Percentiles rank a stretch among this genome's conserved stretches.
phyloP scores from a whole-genome alignment of 2,329 filamentous ascomycete species.

The Colletotrichum siamense region DNA sequence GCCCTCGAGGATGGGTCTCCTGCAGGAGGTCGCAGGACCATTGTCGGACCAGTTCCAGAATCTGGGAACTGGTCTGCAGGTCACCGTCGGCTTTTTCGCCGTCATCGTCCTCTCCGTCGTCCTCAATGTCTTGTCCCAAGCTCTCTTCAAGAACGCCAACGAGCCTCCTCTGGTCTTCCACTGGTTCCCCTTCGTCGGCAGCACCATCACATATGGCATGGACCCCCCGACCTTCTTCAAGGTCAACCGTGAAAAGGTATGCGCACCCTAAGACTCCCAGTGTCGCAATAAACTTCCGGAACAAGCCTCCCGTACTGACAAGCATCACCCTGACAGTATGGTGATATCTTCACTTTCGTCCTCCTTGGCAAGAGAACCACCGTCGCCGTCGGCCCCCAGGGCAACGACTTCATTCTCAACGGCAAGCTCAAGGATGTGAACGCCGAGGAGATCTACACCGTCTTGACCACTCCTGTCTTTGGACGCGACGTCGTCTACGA shows the following conservation, averaged over 20 bases:
- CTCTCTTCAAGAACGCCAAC: constrained; percentile 82
- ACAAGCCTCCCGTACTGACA: background rate
- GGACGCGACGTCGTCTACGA: constrained; percentile 89
- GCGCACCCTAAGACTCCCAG: constrained; percentile 23
- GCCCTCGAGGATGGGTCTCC: constrained; percentile 55
- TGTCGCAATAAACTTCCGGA: background rate
- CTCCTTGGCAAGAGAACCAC: constrained; percentile 90
- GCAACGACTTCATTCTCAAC: constrained; percentile 92
- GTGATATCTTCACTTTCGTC: constrained; percentile 89
- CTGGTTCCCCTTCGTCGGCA: constrained; percentile 84
- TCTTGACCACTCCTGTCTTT: constrained; percentile 76
- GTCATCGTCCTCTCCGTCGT: constrained; percentile 64
- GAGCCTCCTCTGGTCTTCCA: constrained; percentile 84
- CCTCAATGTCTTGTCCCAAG: constrained; percentile 80
- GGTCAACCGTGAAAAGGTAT: constrained; percentile 77
- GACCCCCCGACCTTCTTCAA: constrained; percentile 89
- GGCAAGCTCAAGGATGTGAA: constrained; percentile 89
- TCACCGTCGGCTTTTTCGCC: constrained; percentile 46
- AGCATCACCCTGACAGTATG: constrained; percentile 62
- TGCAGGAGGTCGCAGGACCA: constrained; percentile 58
- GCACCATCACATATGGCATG: constrained; percentile 93
- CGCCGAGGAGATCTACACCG: constrained; percentile 88
- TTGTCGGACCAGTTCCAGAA: constrained; percentile 54
- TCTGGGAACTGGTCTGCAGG: constrained; percentile 53
- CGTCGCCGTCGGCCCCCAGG: constrained; percentile 79